phyloP scores from a whole-genome alignment of 164 flowering plant species.

The Magnolia sinica region DNA sequence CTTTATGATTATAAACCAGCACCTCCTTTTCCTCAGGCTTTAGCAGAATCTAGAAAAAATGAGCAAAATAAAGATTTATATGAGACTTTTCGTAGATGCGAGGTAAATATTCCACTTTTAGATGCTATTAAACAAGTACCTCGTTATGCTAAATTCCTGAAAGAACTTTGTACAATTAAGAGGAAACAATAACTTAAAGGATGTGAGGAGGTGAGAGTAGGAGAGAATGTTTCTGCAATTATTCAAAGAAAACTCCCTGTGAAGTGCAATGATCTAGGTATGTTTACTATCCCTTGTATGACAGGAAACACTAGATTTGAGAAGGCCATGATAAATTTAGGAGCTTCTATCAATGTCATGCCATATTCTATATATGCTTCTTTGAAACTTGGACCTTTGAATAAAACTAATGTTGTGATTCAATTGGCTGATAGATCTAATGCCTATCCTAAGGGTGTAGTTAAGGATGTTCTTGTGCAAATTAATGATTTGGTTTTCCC shows the following conservation, averaged over 20 bases:
- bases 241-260: constrained; percentile 11
- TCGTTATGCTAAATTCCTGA: no score
- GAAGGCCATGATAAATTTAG: constrained; percentile 16
- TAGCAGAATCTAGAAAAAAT: not conserved
- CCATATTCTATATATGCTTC: constrained; percentile 16
- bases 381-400: constrained; percentile 11
- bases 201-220: constrained; percentile 6
- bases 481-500: not conserved
- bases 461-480: not conserved
- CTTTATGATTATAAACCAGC: no score
- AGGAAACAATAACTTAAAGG: no score
- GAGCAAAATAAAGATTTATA: not conserved
- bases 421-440: constrained; percentile 15
- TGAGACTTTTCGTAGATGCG: no score
- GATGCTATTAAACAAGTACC: no score
- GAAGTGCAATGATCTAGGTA: constrained; percentile 13
- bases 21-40: no score
- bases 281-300: not conserved
- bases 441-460: not conserved
- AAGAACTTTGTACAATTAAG: no score
- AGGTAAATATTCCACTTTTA: no score
- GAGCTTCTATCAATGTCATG: constrained; percentile 21
- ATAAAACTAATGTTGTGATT: constrained; percentile 11
- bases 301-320: not conserved
- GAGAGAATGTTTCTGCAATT: constrained; percentile 11